These are phyloP conservation scores for Hericium alpestre DNA, from an alignment of 768 basidiomycete genomes.

Conservation along the genomic window DNA sequence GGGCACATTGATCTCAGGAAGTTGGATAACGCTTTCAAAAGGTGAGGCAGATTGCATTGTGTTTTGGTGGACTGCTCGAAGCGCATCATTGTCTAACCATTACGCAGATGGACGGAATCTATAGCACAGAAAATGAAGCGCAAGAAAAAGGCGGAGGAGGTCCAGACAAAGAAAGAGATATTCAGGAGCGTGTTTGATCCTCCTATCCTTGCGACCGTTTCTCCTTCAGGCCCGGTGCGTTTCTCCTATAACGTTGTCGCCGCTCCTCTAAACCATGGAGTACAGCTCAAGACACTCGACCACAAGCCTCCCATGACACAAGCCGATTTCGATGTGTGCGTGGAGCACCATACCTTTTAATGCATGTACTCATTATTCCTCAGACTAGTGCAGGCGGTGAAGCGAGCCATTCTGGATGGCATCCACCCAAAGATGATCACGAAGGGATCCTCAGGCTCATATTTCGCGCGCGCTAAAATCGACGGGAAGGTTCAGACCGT, in stretches of 20 bases:
- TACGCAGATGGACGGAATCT: constrained; percentile 68
- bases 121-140: constrained; percentile 79
- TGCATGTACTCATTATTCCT: constrained; percentile 6
- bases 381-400: constrained; percentile 56
- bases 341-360: constrained; percentile 3
- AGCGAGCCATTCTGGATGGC: constrained; percentile 60
- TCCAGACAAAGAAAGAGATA: constrained; percentile 56
- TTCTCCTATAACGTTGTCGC: neutral
- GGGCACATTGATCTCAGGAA: constrained; percentile 72
- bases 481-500: constrained; percentile 71
- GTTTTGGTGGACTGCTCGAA: neutral
- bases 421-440: constrained; percentile 86
- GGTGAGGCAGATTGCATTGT: constrained; percentile 27
- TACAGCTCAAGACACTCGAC: constrained; percentile 68
- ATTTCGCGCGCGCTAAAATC: constrained; percentile 80
- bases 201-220: constrained; percentile 27
- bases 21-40: constrained; percentile 75
- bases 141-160: constrained; percentile 57
- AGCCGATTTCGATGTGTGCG: constrained; percentile 61
- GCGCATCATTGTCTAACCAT: neutral
- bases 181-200: constrained; percentile 78
- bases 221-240: constrained; percentile 29
- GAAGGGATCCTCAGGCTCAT: constrained; percentile 84
- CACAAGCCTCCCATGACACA: constrained; percentile 70
- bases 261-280: neutral